Evolutionary conservation across 2,329 filamentous ascomycete genomes (phyloP).

Genomic region (Grosmannia penicillata): DNA sequence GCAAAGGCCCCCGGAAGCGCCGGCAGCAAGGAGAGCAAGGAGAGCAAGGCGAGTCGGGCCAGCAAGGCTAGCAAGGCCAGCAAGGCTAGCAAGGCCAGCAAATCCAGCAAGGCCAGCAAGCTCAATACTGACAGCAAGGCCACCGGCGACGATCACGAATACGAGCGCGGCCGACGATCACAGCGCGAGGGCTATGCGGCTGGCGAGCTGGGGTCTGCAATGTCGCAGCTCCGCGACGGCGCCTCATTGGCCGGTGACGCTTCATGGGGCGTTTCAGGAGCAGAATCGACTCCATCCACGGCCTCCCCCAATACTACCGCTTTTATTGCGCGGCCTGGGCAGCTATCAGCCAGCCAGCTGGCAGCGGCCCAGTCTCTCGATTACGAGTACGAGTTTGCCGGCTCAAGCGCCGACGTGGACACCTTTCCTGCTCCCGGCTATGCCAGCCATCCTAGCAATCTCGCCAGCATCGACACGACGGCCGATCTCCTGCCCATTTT

Average conservation of each 20-base stretch:
- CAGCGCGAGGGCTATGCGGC: conserved; percentile 15
- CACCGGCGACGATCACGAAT: conserved; percentile 6
- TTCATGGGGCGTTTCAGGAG: conserved; percentile 29
- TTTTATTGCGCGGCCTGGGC: conserved; percentile 20
- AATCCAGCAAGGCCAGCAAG: conserved; percentile 1
- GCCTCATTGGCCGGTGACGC: conserved; percentile 22
- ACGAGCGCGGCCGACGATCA: conserved; percentile 5
- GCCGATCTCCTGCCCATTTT: too few relatives aligned
- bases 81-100: conserved; percentile 4
- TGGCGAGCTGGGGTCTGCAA: conserved; percentile 16
- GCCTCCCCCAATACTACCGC: conserved; percentile 17
- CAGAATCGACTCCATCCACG: conserved; percentile 19
- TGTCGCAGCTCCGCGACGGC: conserved; percentile 18
- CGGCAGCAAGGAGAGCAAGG: background rate
- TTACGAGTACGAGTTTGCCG: too few relatives aligned
- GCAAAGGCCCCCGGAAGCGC: conserved; percentile 2
- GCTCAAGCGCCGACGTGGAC: too few relatives aligned
- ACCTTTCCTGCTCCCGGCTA: too few relatives aligned
- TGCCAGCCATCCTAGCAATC: too few relatives aligned
- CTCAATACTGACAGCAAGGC: background rate
- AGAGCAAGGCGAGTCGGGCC: conserved; percentile 3
- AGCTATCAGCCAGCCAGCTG: conserved; percentile 2
- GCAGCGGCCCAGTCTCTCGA: too few relatives aligned
- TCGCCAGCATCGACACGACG: background rate
- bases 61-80: conserved; percentile 2